Evolutionary conservation across 306 rosid genomes (phyloP).

Genomic region (Vigna angularis): DNA sequence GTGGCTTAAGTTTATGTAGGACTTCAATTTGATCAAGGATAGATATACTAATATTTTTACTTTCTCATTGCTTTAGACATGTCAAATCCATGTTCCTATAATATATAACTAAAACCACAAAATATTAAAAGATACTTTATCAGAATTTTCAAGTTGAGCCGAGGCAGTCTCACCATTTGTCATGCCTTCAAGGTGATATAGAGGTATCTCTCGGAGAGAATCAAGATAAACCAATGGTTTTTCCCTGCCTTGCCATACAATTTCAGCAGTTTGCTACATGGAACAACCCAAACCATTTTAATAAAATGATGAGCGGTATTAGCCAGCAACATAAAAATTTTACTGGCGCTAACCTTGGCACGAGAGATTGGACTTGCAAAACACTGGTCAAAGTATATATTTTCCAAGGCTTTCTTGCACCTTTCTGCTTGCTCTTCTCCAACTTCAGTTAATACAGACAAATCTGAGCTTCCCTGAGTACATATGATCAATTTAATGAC

Average conservation of each 20-base stretch:
- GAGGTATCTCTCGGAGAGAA: conserved; percentile 71
- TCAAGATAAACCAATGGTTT: conserved; percentile 69
- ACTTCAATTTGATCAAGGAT: background rate
- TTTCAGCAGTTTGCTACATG: conserved; percentile 78
- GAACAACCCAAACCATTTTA: conserved; percentile 35
- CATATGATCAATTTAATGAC: conserved; percentile 37
- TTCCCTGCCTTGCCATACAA: conserved; percentile 71
- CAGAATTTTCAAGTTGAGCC: conserved; percentile 26
- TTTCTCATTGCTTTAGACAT: background rate
- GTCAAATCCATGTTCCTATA: background rate
- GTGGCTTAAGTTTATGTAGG: background rate
- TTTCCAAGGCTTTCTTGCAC: conserved; percentile 65
- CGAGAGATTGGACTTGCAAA: conserved; percentile 83
- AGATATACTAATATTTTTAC: background rate
- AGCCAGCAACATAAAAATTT: conserved; percentile 21
- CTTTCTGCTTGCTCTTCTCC: conserved; percentile 75
- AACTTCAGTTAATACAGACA: conserved; percentile 67
- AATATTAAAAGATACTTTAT: background rate
- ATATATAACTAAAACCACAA: conserved; percentile 1
- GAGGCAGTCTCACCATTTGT: conserved; percentile 70
- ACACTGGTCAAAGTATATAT: conserved; percentile 66
- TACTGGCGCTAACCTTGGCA: conserved; percentile 63
- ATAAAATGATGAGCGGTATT: conserved; percentile 16
- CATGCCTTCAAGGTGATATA: conserved; percentile 85
- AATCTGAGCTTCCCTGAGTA: conserved; percentile 69